Evolutionary conservation across 2,329 filamentous ascomycete genomes (phyloP).

Genomic region (Cadophora gregata): DNA sequence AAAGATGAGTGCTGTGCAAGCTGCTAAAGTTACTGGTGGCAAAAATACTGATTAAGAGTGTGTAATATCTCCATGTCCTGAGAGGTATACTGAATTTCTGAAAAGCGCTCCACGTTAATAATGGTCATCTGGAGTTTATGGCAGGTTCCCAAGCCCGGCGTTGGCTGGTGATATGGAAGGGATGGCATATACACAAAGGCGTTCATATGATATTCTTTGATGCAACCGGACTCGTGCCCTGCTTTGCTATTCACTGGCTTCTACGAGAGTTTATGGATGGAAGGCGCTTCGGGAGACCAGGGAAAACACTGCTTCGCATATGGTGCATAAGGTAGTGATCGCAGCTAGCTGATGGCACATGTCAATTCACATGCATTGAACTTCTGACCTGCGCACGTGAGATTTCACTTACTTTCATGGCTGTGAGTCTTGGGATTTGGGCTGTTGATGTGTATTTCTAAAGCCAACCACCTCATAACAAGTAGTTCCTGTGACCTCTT

Average conservation of each 20-base stretch:
- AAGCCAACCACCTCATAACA: conserved; percentile 9
- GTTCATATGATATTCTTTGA: not conserved
- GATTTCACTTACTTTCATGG: not conserved
- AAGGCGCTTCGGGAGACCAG: not conserved
- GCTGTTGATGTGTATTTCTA: not conserved
- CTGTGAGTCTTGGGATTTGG: not conserved
- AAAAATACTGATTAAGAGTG: conserved; percentile 40
- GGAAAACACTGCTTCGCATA: not conserved
- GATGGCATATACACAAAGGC: conserved; percentile 22
- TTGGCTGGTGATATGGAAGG: conserved; percentile 21
- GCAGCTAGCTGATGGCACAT: not conserved
- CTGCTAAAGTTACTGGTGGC: conserved; percentile 77
- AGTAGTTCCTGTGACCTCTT: not conserved
- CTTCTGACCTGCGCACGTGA: not conserved
- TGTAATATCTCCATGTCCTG: not conserved
- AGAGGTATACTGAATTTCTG: not conserved
- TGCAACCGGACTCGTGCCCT: not conserved
- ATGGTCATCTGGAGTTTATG: conserved; percentile 23
- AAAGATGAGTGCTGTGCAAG: conserved; percentile 97
- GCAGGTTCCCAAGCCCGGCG: conserved; percentile 18
- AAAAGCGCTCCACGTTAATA: not conserved
- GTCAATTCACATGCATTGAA: not conserved
- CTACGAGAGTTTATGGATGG: conserved; percentile 4
- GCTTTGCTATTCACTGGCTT: not conserved
- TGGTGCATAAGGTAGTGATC: not conserved